These are phyloP conservation scores for Monascus purpureus DNA, from an alignment of 495 filamentous ascomycete genomes.

Conservation along the genomic window DNA sequence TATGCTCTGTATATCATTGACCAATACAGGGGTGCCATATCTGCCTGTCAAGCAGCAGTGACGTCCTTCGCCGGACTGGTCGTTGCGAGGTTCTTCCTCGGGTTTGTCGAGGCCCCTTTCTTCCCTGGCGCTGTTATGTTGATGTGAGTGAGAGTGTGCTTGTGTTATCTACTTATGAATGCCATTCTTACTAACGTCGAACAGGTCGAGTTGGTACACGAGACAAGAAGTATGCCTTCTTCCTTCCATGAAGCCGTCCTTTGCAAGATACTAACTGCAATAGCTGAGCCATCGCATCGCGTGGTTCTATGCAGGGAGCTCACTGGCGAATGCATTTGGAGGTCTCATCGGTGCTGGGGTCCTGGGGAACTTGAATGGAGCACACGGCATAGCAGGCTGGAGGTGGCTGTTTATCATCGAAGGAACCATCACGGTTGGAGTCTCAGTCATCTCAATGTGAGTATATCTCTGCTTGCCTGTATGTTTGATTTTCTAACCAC, in stretches of 20 bases:
- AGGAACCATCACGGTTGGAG: slow-evolving; percentile 34
- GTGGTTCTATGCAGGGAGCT: background rate
- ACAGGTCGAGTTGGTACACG: background rate
- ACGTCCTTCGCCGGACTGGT: slow-evolving; percentile 37
- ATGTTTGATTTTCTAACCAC: no score
- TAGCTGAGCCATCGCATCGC: background rate
- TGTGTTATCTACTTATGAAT: slow-evolving; percentile 43
- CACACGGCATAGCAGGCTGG: slow-evolving; percentile 33
- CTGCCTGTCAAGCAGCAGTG: slow-evolving; percentile 46
- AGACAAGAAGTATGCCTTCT: no score
- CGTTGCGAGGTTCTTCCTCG: slow-evolving; percentile 39
- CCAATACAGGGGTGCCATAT: no score
- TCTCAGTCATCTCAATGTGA: slow-evolving; percentile 33
- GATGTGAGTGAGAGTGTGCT: slow-evolving; percentile 13
- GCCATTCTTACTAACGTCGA: slow-evolving; percentile 45
- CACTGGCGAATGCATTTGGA: slow-evolving; percentile 45
- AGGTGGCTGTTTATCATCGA: slow-evolving; percentile 62
- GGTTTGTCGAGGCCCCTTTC: slow-evolving; percentile 44
- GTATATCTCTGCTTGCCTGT: no score
- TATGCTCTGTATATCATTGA: no score
- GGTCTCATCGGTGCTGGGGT: no score
- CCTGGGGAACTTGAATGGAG: slow-evolving; percentile 41
- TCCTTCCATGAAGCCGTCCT: no score
- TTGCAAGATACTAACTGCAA: no score
- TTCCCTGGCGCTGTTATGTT: slow-evolving; percentile 24